Percentiles rank a stretch among this genome's conserved stretches.
These are phyloP conservation scores for Calonectria crousiana DNA, from an alignment of 2,329 filamentous ascomycete genomes.

Conservation along the genomic window DNA sequence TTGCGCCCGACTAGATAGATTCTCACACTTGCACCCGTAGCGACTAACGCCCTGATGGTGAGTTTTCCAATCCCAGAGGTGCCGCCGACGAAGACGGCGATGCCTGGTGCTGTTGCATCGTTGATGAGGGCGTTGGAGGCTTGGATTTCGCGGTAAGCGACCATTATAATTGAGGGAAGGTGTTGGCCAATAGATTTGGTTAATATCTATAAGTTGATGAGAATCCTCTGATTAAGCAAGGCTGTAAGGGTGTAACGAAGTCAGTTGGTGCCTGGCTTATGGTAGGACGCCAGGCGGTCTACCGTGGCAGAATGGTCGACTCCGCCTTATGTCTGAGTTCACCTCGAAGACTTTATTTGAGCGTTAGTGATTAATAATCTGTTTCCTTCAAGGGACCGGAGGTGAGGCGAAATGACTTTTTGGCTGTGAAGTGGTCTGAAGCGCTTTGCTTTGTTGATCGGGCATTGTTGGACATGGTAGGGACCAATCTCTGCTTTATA, in stretches of 20 bases:
- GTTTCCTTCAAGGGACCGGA: neutral
- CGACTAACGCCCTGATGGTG: constrained; percentile 53
- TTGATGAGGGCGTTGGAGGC: constrained; percentile 56
- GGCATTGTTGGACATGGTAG: neutral
- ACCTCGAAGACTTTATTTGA: neutral
- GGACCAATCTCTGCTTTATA: too few relatives aligned
- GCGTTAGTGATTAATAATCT: neutral
- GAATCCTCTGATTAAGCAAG: neutral
- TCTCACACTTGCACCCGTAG: constrained; percentile 48
- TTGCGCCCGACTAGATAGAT: constrained; percentile 59
- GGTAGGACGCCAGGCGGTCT: neutral
- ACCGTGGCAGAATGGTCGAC: neutral
- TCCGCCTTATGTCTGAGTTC: neutral
- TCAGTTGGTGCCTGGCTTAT: neutral
- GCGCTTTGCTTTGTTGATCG: neutral
- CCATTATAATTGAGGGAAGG: constrained; percentile 35
- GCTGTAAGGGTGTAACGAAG: neutral
- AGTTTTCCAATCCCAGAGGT: constrained; percentile 60
- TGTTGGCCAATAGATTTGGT: neutral
- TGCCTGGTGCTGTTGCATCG: constrained; percentile 49
- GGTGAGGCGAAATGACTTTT: neutral
- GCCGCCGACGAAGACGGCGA: constrained; percentile 59
- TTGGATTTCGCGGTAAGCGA: constrained; percentile 50
- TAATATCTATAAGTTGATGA: neutral
- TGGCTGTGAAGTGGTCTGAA: neutral